Base-by-base conservation (phyloP, 225 moss, liverwort and hornwort genomes). In the Marchantia polymorpha region DNA sequence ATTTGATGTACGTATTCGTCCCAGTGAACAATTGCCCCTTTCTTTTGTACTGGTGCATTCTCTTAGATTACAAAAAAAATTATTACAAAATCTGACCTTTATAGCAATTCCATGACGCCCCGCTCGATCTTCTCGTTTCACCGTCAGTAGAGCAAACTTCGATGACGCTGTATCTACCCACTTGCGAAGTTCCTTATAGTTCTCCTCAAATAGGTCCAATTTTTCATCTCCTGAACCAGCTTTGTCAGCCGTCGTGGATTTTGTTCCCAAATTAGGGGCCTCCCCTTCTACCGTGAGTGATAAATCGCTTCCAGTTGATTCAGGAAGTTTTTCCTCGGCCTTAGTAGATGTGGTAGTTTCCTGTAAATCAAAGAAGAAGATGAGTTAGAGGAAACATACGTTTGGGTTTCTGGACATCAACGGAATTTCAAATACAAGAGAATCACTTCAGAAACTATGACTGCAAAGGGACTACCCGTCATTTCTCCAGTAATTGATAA, bases 71-170 rank as follows among this genome's bases (percentile, higher is more conserved):
- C 39, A 5, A 39, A 29, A 55, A 55, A 56, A 59, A 30, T 53
- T 9, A 61, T 2, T 6, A 58, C n/a, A 3, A 12, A 52, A 12
- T 56, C 77, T 79, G 25, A 93, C 96, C 93, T 97, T 97, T 72
- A 97, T 83, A 19, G 97, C 93, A 84, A 73, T 87, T 58, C 94
- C 97, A 47, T 90, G 87, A 26, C 94, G 92, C 74, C 90, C 90
- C 48, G 90, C 91, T 52, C 97, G 93, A 75, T 83, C 86, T 84
- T 97, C 97, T 52, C 97, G 86, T 82, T 90, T 93, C 10, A 94
- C 89, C 73, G 86, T 85, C 76, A 97, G 72, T 67, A 97, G 79
- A 27, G 91, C 83, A 80, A 84, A 97, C 76, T 97, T 94, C 54
- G 89, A 80, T 27, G 89, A 91, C 8, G 70, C 85, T 27, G 89